These are phyloP conservation scores for Erodium moschatum DNA, from an alignment of 441 rosid genomes.

Conservation along the genomic window DNA sequence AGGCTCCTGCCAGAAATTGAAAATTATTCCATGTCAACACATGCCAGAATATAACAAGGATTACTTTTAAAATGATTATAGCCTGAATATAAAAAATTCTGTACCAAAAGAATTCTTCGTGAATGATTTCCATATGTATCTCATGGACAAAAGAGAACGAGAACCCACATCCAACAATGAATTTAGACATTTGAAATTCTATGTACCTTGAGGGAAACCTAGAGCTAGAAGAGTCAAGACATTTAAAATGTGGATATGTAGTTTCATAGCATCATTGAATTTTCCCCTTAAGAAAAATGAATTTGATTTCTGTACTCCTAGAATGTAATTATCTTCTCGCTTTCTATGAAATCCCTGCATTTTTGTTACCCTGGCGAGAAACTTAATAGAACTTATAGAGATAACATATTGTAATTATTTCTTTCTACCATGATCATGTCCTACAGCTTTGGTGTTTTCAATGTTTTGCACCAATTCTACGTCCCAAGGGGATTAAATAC, in stretches of 20 bases:
- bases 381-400: background rate
- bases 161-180: background rate
- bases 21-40: too few relatives aligned
- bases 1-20: slow-evolving; percentile 45
- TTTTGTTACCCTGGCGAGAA: background rate
- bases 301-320: background rate
- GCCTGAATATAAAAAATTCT: background rate
- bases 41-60: background rate
- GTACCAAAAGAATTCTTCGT: background rate
- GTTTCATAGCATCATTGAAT: background rate
- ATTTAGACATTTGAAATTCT: background rate
- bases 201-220: background rate
- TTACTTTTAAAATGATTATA: background rate
- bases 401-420: too few relatives aligned
- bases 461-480: background rate
- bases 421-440: too few relatives aligned
- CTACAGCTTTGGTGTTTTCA: background rate
- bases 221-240: background rate
- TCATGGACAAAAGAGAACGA: background rate
- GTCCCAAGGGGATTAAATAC: background rate
- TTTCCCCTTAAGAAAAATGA: background rate
- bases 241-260: background rate
- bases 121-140: too few relatives aligned
- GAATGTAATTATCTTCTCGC: background rate
- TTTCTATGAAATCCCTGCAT: background rate